Evolutionary conservation across 129 eudicot species (phyloP), one percentile per base, ranked within the genome.

Genomic region (Mikania micrantha): DNA sequence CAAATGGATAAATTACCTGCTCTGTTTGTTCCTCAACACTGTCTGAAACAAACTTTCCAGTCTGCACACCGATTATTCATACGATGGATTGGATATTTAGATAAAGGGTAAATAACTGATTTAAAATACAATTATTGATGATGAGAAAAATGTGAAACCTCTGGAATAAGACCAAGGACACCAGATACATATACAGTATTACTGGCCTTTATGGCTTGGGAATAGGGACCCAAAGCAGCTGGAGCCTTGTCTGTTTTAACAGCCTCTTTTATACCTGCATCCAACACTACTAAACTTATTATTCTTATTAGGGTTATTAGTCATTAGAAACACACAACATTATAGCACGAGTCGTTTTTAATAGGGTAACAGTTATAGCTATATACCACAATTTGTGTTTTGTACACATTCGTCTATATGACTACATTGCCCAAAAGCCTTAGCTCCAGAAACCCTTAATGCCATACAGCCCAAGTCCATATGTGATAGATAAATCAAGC

Each of bases 221-320:
- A 88, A 75, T 88, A 89, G 9, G 99, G 95, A 49, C 96, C 99
- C 68, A 93, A 79, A 54, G 99, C 99, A 35, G 96, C 98, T 11
- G 96, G 99, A 74, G 99, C 96, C 71, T 89, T 93, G 9, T 89
- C 96, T 0, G 99, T 89, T 60, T 77, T 64, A 63, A 93, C 84
- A 60, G 88, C 93, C 79, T 93, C 96, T 86, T 89, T 89, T 27
- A 80, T n/a, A 71, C 83, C 96, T 89, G 57, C 49, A 54, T 35
- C 74, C 67, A 42, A 57, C 16, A 62, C n/a, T 2, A 32, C 60
- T 29, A 63, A 36, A 27, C 61, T 31, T 32, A 32, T 1, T 56
- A 56, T 56, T 54, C 59, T 20, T 8, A 32, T 16, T n/a, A 62
- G 5, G 2, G 21, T 0, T 32, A 62, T 0, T 42, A 21, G 36